These are phyloP conservation scores for Scenedesmus sp. DNA, from an alignment of 163 green algal genomes.

Conservation along the genomic window DNA sequence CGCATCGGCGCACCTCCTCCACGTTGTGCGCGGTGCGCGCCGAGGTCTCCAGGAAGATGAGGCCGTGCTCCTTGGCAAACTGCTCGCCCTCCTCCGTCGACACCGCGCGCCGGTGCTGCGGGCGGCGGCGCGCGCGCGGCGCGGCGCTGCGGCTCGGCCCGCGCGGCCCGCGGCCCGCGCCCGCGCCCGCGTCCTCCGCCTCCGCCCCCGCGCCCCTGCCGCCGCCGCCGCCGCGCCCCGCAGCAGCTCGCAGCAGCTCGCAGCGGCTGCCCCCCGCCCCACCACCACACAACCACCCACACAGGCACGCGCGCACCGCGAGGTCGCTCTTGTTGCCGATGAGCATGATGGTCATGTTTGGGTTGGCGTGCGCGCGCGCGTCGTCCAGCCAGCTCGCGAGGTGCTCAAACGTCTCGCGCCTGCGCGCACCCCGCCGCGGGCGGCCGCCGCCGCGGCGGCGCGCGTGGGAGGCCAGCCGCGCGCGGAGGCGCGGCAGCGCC, in stretches of 20 bases:
- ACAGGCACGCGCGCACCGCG: slow-evolving; percentile 53
- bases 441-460: too few relatives aligned
- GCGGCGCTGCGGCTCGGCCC: too few relatives aligned
- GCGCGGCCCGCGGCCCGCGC: too few relatives aligned
- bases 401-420: slow-evolving; percentile 99
- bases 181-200: too few relatives aligned
- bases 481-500: not conserved
- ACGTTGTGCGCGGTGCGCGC: slow-evolving; percentile 99
- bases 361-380: slow-evolving; percentile 98
- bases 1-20: slow-evolving; percentile 89
- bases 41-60: slow-evolving; percentile 99
- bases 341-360: slow-evolving; percentile 99
- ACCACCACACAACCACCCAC: too few relatives aligned
- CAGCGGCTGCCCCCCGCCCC: not conserved
- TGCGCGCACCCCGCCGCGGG: too few relatives aligned
- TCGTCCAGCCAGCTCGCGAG: slow-evolving; percentile 99
- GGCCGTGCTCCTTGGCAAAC: slow-evolving; percentile 98
- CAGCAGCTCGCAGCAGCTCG: not conserved
- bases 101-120: slow-evolving; percentile 89
- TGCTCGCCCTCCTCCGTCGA: slow-evolving; percentile 97
- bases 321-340: slow-evolving; percentile 99
- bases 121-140: too few relatives aligned
- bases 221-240: not conserved
- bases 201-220: too few relatives aligned
- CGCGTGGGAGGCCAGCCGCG: not conserved